Base-by-base conservation (phyloP, 805 yeast genomes). In the Kluyveromyces wickerhamii region DNA sequence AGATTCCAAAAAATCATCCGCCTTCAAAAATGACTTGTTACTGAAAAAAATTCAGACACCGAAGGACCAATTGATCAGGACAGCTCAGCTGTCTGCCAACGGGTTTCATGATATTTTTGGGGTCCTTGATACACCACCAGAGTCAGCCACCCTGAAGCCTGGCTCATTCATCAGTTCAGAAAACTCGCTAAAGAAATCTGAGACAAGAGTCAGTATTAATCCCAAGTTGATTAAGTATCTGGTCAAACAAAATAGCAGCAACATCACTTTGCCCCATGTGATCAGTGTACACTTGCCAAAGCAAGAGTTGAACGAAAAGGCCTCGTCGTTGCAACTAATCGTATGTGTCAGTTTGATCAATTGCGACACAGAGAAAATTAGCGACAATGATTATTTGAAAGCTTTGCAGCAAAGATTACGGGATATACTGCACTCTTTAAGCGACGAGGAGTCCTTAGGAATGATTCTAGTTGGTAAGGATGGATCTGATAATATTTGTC, bases 401-500 rank as follows among this genome's bases (percentile, higher is more conserved):
- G 40, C 43, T 3, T 22, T 69, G 2, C 49, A 48, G 9, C 16
- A 34, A 1, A 40, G 48, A 4, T 30, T 73, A 3, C 47, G 39
- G 10, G 43, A 41, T 5, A 39, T 64, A 3, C 37, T 66, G 24
- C 35, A 41, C 1, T 41, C 41, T 0, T 45, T 73, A 24, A 49
- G 63, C 12, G 37, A 41, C 3, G 51, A 48, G 11, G 79, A 72
- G 45, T 59, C 54, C 25, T 45, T 74, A 10, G 78, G 77, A 1
- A 39, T 74, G 14, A 63, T 74, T 0, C 51, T 70, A 12, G 52
- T 67, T 14, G 78, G 79, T 1, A 55, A 64, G 32, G 64, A 70
- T 46, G 69, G 69, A 1, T 38, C 41, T 7, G 65, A 72, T 6
- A 30, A 35, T 8, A 29, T 39, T 11, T 59, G 63, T 6, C 49